Conservation (phyloP, 163 green algal genomes). For the Scenedesmus sp. region DNA sequence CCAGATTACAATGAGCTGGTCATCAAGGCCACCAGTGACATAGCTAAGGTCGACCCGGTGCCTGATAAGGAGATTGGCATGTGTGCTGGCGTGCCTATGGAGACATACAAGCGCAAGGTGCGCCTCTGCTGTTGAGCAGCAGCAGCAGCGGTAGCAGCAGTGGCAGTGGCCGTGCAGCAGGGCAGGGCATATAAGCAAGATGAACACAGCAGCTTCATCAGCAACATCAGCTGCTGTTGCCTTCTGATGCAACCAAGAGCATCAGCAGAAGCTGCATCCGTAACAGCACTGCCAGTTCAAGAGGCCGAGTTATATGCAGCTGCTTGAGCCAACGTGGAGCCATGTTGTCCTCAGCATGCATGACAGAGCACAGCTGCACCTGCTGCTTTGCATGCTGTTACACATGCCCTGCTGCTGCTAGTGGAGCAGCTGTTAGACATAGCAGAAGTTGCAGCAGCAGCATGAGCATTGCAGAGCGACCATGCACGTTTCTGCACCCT, state of each 20-base stretch:
- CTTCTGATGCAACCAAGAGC: not conserved
- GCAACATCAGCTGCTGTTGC: not conserved
- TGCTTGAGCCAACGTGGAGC: not conserved
- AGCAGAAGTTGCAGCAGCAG: not conserved
- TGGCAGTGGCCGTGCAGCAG: not conserved
- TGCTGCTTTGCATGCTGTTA: not conserved
- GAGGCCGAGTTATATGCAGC: not conserved
- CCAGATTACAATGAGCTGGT: constrained; percentile 28
- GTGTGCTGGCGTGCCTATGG: constrained; percentile 60
- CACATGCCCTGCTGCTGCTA: no score
- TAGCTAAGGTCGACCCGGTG: not conserved
- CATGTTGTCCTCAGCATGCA: not conserved
- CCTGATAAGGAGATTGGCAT: constrained; percentile 59
- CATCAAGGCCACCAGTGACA: constrained; percentile 8
- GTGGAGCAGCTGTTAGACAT: no score
- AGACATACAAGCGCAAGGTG: constrained; percentile 68
- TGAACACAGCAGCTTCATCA: not conserved
- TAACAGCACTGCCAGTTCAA: not conserved
- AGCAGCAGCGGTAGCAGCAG: not conserved
- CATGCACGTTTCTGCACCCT: no score
- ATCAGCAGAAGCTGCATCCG: not conserved
- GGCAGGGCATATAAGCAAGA: not conserved
- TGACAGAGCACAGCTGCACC: not conserved
- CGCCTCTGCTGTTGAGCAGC: not conserved
- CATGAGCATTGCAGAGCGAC: not conserved